These are phyloP conservation scores for Lactarius tabidus DNA, from an alignment of 768 basidiomycete genomes.

Conservation along the genomic window DNA sequence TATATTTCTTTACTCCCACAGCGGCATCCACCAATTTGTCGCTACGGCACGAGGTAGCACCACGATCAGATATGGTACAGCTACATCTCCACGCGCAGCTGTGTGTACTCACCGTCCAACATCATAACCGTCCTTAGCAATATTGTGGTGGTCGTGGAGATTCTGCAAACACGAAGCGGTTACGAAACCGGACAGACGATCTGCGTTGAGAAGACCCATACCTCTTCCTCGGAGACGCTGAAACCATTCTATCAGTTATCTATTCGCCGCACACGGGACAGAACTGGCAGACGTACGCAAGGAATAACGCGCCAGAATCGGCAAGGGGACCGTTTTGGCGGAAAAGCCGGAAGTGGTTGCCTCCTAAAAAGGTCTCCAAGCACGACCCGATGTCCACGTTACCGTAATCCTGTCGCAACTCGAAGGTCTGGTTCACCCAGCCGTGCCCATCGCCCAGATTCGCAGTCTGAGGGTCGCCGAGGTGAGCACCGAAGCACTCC, in stretches of 20 bases:
- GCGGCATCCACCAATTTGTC: constrained; percentile 16
- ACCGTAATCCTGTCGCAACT: constrained; percentile 45
- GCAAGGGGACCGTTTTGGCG: constrained; percentile 34
- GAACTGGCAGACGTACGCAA: constrained; percentile 31
- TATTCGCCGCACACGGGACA: neutral
- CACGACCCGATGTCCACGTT: constrained; percentile 40
- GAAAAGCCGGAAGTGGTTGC: constrained; percentile 27
- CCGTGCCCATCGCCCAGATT: constrained; percentile 49
- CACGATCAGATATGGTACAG: neutral
- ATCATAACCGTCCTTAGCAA: constrained; percentile 33
- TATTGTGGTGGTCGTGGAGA: constrained; percentile 28
- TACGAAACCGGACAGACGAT: neutral
- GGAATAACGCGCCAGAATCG: constrained; percentile 35
- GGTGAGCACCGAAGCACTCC: constrained; percentile 34
- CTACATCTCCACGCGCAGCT: neutral
- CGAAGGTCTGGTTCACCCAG: constrained; percentile 40
- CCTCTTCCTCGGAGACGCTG: constrained; percentile 31
- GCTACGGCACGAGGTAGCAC: neutral
- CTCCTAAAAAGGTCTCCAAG: constrained; percentile 31
- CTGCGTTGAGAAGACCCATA: neutral
- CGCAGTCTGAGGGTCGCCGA: constrained; percentile 38
- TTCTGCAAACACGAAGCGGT: neutral
- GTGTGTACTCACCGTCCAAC: constrained; percentile 29
- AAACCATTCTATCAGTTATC: neutral
- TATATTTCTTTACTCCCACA: neutral